Percentiles rank a stretch among this genome's conserved stretches.
These are phyloP conservation scores for Solanum lignicaule DNA, from an alignment of 257 asterid genomes.

Conservation along the genomic window DNA sequence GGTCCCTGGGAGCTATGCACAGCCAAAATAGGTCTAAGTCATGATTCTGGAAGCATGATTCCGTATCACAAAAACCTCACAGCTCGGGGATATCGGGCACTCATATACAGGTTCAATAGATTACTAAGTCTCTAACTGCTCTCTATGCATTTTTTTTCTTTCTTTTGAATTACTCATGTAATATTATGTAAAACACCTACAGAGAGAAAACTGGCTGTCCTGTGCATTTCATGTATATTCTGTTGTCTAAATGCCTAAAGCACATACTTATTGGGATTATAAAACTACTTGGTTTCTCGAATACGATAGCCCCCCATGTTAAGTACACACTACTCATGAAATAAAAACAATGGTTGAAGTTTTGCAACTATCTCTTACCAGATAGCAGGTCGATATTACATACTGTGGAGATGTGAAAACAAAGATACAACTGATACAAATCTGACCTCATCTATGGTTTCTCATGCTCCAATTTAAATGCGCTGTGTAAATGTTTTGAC, in stretches of 20 bases:
- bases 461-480: background rate
- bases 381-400: background rate
- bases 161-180: background rate
- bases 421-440: background rate
- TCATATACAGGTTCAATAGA: constrained; percentile 50
- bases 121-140: background rate
- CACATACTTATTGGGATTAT: background rate
- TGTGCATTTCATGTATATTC: background rate
- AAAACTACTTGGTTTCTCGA: background rate
- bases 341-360: background rate
- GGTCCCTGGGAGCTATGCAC: constrained; percentile 75
- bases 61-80: constrained; percentile 83
- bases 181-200: background rate
- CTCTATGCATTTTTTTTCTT: background rate
- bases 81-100: constrained; percentile 69
- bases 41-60: constrained; percentile 95
- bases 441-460: background rate
- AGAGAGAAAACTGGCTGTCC: background rate
- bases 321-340: background rate
- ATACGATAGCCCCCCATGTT: background rate
- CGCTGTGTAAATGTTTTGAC: background rate
- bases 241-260: background rate
- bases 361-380: background rate
- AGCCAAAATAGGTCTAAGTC: constrained; percentile 33
- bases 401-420: background rate